These are phyloP conservation scores for Tolypocladium nubicola DNA, from an alignment of 2,329 filamentous ascomycete species.

Conservation along the genomic window DNA sequence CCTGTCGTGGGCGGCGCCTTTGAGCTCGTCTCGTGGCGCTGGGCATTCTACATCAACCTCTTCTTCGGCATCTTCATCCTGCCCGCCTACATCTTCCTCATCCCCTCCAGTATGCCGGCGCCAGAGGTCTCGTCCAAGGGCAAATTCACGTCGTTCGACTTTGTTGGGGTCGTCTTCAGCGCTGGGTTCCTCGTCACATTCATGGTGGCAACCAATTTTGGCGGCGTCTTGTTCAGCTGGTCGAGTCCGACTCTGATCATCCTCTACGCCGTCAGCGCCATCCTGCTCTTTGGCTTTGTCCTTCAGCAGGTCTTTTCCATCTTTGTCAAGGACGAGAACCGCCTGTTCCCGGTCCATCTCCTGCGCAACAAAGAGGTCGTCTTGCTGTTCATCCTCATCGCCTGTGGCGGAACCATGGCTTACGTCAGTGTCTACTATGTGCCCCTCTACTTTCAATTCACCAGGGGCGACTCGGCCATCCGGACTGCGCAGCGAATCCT, in stretches of 20 bases:
- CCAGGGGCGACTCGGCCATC: slow-evolving; percentile 26
- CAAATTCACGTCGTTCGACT: slow-evolving; percentile 21
- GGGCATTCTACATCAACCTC: neutral
- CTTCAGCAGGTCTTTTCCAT: slow-evolving; percentile 20
- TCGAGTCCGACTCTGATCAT: slow-evolving; percentile 27
- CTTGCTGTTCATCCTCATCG: slow-evolving; percentile 17
- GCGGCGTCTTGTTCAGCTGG: slow-evolving; percentile 35
- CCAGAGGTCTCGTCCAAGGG: neutral
- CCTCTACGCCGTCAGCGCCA: slow-evolving; percentile 28
- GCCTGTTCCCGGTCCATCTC: slow-evolving; percentile 35
- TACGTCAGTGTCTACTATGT: slow-evolving; percentile 32
- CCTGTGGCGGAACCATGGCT: slow-evolving; percentile 6
- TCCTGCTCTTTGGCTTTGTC: slow-evolving; percentile 20
- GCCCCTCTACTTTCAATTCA: slow-evolving; percentile 40
- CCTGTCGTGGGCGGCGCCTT: too few relatives aligned
- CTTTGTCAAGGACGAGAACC: slow-evolving; percentile 5
- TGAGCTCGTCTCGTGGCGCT: neutral
- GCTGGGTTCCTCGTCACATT: slow-evolving; percentile 25
- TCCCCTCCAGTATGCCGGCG: neutral
- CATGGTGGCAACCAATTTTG: slow-evolving; percentile 36
- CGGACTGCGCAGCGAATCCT: slow-evolving; percentile 28
- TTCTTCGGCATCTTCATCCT: neutral
- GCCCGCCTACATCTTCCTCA: neutral
- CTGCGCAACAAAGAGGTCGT: slow-evolving; percentile 11
- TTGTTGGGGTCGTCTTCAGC: slow-evolving; percentile 28